Conservation (phyloP, 2,329 filamentous ascomycete genomes). For the Diaporthe velutina region DNA sequence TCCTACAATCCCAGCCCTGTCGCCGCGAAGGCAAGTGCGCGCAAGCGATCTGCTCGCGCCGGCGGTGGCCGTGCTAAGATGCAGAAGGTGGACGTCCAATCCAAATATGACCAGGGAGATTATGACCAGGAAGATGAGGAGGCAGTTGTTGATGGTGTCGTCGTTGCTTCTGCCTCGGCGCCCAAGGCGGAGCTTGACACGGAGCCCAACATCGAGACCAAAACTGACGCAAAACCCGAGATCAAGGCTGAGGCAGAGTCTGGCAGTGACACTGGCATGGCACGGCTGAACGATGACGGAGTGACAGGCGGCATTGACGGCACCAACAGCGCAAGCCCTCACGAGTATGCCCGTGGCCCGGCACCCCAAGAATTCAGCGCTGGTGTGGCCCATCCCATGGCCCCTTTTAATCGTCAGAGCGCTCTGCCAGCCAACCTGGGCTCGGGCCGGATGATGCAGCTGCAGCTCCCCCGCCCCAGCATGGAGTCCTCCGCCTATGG, state of each 20-base stretch:
- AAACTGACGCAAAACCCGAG: background rate
- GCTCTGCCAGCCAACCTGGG: background rate
- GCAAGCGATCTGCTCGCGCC: conserved; percentile 15
- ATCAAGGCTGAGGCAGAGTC: background rate
- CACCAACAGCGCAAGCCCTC: background rate
- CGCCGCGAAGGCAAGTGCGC: background rate
- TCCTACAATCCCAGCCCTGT: background rate
- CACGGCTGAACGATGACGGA: background rate
- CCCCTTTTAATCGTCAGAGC: background rate
- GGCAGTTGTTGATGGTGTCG: background rate
- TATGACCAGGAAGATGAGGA: background rate
- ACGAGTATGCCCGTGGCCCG: background rate
- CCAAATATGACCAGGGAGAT: background rate
- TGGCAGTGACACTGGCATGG: background rate
- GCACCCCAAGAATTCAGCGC: background rate
- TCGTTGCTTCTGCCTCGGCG: background rate
- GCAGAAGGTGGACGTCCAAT: background rate
- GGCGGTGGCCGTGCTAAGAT: background rate
- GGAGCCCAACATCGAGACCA: background rate
- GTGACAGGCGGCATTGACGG: background rate
- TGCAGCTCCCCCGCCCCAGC: background rate
- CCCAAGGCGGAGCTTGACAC: background rate
- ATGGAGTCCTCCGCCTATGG: background rate
- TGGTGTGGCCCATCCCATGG: background rate
- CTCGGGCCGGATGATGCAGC: background rate